Conservation (phyloP, 768 basidiomycete species). For the Trametes gibbosa region DNA sequence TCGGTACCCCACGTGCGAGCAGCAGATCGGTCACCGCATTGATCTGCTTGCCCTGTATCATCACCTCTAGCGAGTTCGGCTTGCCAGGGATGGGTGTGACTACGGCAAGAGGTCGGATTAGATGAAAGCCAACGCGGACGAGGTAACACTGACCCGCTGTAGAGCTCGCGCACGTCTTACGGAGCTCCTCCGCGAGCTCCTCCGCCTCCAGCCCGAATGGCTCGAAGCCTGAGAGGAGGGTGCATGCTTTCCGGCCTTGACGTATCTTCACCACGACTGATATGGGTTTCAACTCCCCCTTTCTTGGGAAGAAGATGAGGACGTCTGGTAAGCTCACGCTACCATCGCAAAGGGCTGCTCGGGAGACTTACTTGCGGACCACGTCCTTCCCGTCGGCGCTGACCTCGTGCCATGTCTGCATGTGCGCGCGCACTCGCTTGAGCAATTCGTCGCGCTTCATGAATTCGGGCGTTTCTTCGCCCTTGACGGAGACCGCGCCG, state of each 20-base stretch:
- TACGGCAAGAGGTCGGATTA: constrained; percentile 22
- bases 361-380: constrained; percentile 51
- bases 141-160: constrained; percentile 63
- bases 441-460: constrained; percentile 65
- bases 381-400: constrained; percentile 51
- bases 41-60: constrained; percentile 84
- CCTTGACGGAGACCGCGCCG: constrained; percentile 31
- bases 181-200: constrained; percentile 74
- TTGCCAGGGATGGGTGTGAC: constrained; percentile 64
- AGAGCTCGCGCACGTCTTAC: constrained; percentile 73
- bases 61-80: constrained; percentile 59
- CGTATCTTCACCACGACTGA: constrained; percentile 66
- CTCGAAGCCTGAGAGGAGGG: constrained; percentile 78
- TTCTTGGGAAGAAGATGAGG: constrained; percentile 43
- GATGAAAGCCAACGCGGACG: background rate
- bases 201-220: constrained; percentile 68
- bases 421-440: constrained; percentile 52
- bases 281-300: constrained; percentile 72
- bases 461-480: constrained; percentile 41
- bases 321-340: background rate
- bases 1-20: constrained; percentile 68
- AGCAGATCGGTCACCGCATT: constrained; percentile 66
- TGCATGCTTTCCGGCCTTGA: constrained; percentile 77
- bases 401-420: constrained; percentile 80
- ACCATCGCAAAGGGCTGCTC: background rate